Conservation (phyloP, 108 stramenopile genomes). For the Cyclostephanos invisitatus region DNA sequence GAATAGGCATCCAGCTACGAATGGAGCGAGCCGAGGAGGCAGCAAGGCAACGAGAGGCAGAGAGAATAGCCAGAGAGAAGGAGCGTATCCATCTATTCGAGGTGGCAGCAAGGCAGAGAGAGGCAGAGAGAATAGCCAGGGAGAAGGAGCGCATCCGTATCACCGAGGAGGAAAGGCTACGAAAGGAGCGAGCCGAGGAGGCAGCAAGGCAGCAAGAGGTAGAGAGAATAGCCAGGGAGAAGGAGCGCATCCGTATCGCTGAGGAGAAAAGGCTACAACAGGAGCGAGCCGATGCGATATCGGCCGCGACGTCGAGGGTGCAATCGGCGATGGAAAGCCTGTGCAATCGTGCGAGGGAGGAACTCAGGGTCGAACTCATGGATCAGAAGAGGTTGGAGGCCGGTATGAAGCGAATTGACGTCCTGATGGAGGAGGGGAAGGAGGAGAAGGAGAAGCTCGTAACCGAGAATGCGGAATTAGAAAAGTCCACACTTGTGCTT, state of each 20-base stretch:
- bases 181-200: slow-evolving; percentile 25
- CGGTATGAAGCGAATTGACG: slow-evolving; percentile 50
- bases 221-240: no score
- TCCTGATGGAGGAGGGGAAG: slow-evolving; percentile 27
- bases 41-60: slow-evolving; percentile 9
- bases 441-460: slow-evolving; percentile 45
- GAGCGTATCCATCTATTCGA: not conserved
- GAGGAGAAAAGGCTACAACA: slow-evolving; percentile 17
- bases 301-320: slow-evolving; percentile 53
- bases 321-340: slow-evolving; percentile 34
- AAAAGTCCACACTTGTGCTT: slow-evolving; percentile 52
- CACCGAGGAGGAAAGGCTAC: slow-evolving; percentile 11
- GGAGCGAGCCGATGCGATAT: slow-evolving; percentile 57
- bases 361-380: slow-evolving; percentile 51
- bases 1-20: no score
- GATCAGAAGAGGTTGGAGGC: slow-evolving; percentile 56
- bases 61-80: no score
- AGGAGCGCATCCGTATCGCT: not conserved
- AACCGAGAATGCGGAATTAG: slow-evolving; percentile 45
- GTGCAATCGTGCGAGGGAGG: slow-evolving; percentile 35
- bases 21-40: no score
- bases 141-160: not conserved
- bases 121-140: not conserved
- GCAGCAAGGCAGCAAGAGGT: slow-evolving; percentile 4
- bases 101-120: not conserved